Evolutionary conservation across 345 rosid species (phyloP).

Genomic region (Geranium rotundifolium): DNA sequence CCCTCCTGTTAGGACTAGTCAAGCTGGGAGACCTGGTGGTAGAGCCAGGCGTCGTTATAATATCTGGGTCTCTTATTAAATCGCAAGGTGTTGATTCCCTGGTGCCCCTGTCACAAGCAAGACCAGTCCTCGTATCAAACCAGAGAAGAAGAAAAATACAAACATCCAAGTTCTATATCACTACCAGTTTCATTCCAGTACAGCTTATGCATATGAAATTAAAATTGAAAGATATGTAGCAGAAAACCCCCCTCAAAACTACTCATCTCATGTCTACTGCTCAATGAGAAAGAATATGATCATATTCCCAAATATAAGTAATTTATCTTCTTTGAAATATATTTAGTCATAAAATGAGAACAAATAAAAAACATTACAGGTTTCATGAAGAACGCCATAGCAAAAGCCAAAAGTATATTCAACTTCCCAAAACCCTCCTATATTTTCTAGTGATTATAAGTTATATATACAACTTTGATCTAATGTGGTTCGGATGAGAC

Average conservation of each 20-base stretch:
- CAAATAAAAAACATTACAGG: too few species aligned
- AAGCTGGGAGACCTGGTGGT: constrained; percentile 36
- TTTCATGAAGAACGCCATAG: neutral
- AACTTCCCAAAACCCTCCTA: neutral
- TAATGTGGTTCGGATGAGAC: too few species aligned
- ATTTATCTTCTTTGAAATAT: too few species aligned
- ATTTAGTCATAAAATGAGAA: neutral
- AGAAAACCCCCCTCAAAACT: neutral
- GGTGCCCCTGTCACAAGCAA: constrained; percentile 39
- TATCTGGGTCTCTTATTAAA: constrained; percentile 58
- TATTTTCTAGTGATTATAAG: neutral
- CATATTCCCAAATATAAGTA: neutral
- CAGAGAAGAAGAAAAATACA: neutral
- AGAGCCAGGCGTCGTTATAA: constrained; percentile 51
- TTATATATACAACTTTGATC: too few species aligned
- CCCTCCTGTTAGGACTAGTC: constrained; percentile 31
- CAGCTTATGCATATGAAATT: neutral
- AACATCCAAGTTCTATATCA: too few species aligned
- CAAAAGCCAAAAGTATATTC: neutral
- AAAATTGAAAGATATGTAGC: neutral
- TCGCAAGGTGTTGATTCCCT: constrained; percentile 95
- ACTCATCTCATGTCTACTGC: neutral
- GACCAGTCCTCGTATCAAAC: neutral
- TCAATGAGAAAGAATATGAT: neutral
- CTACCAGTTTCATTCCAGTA: too few species aligned